Conservation (phyloP, 2,329 filamentous ascomycete species). For the Fusarium goolgardi region DNA sequence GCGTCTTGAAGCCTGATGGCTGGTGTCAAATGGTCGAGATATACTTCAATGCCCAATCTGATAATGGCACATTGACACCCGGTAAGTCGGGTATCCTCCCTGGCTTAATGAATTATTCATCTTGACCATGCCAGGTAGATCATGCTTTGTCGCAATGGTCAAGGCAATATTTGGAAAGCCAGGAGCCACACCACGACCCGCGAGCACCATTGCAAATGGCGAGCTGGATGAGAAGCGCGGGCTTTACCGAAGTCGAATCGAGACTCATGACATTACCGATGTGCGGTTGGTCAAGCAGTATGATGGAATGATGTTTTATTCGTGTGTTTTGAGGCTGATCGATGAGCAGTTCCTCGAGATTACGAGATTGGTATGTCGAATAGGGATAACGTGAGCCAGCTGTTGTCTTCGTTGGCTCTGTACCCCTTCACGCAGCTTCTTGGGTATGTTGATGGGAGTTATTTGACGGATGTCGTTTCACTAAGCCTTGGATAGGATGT, state of each 20-base stretch:
- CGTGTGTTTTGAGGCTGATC: constrained; percentile 10
- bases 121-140: constrained; percentile 53
- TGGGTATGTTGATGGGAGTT: constrained; percentile 53
- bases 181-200: constrained; percentile 74
- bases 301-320: neutral
- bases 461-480: constrained; percentile 2
- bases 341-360: constrained; percentile 59
- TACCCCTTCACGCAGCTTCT: constrained; percentile 67
- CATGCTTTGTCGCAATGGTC: constrained; percentile 78
- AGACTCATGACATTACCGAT: constrained; percentile 74
- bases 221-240: constrained; percentile 68
- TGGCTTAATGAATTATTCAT: constrained; percentile 7
- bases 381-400: constrained; percentile 63
- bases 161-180: constrained; percentile 68
- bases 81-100: constrained; percentile 54
- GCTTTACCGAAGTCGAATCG: constrained; percentile 75
- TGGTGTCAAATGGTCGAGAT: constrained; percentile 93
- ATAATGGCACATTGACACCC: constrained; percentile 80
- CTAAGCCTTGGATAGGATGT: constrained; percentile 59
- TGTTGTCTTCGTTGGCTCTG: constrained; percentile 66
- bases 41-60: constrained; percentile 86
- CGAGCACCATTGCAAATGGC: constrained; percentile 71
- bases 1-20: constrained; percentile 77
- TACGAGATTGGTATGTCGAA: constrained; percentile 66
- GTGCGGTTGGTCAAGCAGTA: constrained; percentile 76